phyloP scores from a whole-genome alignment of 352 stramenopile genomes.

The Phytophthora lateralis region DNA sequence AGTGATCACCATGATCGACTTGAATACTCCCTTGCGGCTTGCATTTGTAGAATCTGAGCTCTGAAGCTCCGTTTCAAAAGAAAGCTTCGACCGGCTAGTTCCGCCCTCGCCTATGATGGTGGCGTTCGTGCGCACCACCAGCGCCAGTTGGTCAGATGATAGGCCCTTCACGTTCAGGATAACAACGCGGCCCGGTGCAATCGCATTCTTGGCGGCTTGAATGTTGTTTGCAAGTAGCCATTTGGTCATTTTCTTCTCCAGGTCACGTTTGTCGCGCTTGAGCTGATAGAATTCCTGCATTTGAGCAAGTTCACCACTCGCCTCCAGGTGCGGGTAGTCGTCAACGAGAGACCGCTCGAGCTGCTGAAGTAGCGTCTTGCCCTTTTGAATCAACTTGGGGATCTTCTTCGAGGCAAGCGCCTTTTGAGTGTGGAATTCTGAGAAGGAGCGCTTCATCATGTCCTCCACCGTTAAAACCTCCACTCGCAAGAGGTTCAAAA shows the following conservation, averaged over 20 bases:
- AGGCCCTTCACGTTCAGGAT: conserved; percentile 73
- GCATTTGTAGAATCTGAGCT: conserved; percentile 18
- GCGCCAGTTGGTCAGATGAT: conserved; percentile 55
- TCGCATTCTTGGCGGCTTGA: conserved; percentile 61
- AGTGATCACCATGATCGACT: conserved; percentile 76
- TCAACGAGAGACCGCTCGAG: conserved; percentile 55
- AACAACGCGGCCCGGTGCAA: conserved; percentile 65
- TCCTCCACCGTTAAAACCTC: conserved; percentile 90
- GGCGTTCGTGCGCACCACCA: conserved; percentile 65
- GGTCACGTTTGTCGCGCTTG: conserved; percentile 68
- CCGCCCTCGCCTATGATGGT: conserved; percentile 28
- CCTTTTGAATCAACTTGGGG: conserved; percentile 73
- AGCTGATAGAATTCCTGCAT: conserved; percentile 77
- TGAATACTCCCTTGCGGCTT: conserved; percentile 56
- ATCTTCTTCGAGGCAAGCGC: conserved; percentile 80
- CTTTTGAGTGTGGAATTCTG: conserved; percentile 95
- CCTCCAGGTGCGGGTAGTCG: conserved; percentile 68
- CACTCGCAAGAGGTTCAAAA: conserved; percentile 95
- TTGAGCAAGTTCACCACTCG: conserved; percentile 57
- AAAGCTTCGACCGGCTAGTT: conserved; percentile 45
- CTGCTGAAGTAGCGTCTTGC: conserved; percentile 52
- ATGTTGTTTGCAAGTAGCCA: conserved; percentile 76
- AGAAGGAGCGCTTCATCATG: conserved; percentile 98
- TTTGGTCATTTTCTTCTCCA: conserved; percentile 75
- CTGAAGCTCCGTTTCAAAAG: conserved; percentile 45